Conservation (phyloP, 306 rosid species). For the Quercus agrifolia region DNA sequence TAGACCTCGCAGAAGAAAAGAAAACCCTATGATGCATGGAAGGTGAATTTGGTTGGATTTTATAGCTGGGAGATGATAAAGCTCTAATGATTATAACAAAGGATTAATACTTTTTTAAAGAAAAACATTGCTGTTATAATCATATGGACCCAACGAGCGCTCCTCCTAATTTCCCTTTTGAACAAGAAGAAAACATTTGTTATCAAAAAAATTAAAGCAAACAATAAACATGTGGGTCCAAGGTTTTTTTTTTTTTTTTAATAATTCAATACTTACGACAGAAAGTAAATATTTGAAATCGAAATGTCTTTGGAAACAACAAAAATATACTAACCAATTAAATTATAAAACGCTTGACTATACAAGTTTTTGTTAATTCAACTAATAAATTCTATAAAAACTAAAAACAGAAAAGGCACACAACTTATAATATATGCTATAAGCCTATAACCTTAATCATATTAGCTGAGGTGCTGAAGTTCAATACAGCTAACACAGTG, state of each 20-base stretch:
- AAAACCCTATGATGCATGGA: constrained; percentile 29
- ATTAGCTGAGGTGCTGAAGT: constrained; percentile 31
- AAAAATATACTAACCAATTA: too few relatives aligned
- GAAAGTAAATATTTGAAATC: too few relatives aligned
- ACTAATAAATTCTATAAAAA: too few relatives aligned
- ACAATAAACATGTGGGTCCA: neutral
- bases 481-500: constrained; percentile 25
- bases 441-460: neutral
- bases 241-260: too few relatives aligned
- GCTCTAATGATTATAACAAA: neutral
- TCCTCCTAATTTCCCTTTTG: constrained; percentile 14
- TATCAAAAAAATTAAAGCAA: neutral
- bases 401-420: too few relatives aligned
- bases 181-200: neutral
- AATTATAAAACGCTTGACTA: too few relatives aligned
- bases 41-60: constrained; percentile 25
- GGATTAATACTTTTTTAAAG: neutral
- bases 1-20: constrained; percentile 44
- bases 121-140: neutral
- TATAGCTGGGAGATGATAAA: constrained; percentile 25
- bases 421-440: too few relatives aligned
- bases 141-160: constrained; percentile 27
- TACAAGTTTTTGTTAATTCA: too few relatives aligned
- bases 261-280: too few relatives aligned
- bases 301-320: fast-evolving